Base-by-base conservation (phyloP, 306 rosid species). In the Prunus padus region DNA sequence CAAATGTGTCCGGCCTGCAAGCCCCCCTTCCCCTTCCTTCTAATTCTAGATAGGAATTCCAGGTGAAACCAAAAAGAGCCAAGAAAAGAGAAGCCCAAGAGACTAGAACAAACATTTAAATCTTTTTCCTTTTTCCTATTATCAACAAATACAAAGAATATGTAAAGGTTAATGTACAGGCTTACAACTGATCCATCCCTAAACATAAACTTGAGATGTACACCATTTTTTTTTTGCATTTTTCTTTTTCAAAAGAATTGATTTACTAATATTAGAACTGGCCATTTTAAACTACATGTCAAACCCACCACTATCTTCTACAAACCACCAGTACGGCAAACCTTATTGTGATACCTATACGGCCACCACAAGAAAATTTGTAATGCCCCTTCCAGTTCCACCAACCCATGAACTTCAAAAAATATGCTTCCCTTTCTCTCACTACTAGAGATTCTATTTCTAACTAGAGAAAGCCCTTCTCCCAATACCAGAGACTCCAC, bases 121-220 rank as follows among this genome's bases (percentile, higher is more conserved):
- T 65, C 54, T 75, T 45, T 26, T 49, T 63, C 60, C 54, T 64
- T 69, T 67, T 59, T 69, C 56, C 77, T 63, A 63, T 54, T 69
- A 69, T 70, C 72, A 76, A 44, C 69, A 76, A 76, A 71, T 71
- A 65, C 78, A 81, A 81, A 76, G 84, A 81, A 76, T 76, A 72
- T 57, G 61, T 70, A 54, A 49, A 22, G 42, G 70, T 40, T 55
- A 69, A 81, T 81, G 80, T 70, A 70, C 80, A 81, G 46, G 74
- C 56, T 51, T n/a, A 67, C 51, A 54, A 50, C 66, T 71, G 14
- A 76, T 20, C 33, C 79, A 26, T 51, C 76, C 22, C 51, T 51
- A 70, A 71, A n/a, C 56, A 65, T 26, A 67, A 69, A 65, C 79
- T 74, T 63, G 59, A 66, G 59, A 78, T 69, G 61, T 82, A 74